Evolutionary conservation across 805 yeast genomes (phyloP).

Genomic region (Cyberlindnera amylophila): DNA sequence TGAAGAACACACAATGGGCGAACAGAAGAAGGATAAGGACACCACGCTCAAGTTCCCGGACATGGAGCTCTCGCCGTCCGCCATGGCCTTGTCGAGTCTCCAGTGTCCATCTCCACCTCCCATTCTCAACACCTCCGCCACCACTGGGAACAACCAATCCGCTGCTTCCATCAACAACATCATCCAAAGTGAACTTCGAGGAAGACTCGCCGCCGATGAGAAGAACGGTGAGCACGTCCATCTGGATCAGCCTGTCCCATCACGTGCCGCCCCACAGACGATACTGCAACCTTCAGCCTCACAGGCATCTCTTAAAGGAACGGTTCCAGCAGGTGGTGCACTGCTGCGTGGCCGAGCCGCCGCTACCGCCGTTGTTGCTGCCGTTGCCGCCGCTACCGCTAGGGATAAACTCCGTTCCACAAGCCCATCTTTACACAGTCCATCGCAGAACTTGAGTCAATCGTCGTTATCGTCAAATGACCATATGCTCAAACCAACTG

Average conservation of each 20-base stretch:
- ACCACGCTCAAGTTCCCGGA: background rate
- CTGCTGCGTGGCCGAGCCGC: slow-evolving; percentile 36
- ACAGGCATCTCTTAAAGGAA: slow-evolving; percentile 22
- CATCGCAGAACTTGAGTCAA: slow-evolving; percentile 17
- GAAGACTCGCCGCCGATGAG: slow-evolving; percentile 1
- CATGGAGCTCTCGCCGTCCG: slow-evolving; percentile 40
- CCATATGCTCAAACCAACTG: slow-evolving; percentile 22
- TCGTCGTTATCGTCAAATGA: slow-evolving; percentile 22
- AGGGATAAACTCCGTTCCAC: slow-evolving; percentile 25
- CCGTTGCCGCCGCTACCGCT: slow-evolving; percentile 38
- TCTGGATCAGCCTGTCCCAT: slow-evolving; percentile 15
- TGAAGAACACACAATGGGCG: background rate
- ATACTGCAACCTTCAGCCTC: slow-evolving; percentile 5
- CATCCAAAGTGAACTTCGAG: slow-evolving; percentile 18
- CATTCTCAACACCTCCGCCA: slow-evolving; percentile 38
- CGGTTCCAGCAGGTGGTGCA: slow-evolving; percentile 46
- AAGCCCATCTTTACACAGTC: slow-evolving; percentile 11
- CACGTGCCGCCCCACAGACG: slow-evolving; percentile 1
- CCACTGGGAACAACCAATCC: slow-evolving; percentile 24
- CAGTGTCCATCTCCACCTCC: slow-evolving; percentile 77
- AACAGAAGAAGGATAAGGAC: background rate
- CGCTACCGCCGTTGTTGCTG: slow-evolving; percentile 36
- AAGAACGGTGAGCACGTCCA: slow-evolving; percentile 2
- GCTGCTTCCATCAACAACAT: slow-evolving; percentile 25
- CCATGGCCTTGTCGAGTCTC: slow-evolving; percentile 52